Conservation (phyloP, 2,329 filamentous ascomycete species). For the Neopestalotiopsis rosae region DNA sequence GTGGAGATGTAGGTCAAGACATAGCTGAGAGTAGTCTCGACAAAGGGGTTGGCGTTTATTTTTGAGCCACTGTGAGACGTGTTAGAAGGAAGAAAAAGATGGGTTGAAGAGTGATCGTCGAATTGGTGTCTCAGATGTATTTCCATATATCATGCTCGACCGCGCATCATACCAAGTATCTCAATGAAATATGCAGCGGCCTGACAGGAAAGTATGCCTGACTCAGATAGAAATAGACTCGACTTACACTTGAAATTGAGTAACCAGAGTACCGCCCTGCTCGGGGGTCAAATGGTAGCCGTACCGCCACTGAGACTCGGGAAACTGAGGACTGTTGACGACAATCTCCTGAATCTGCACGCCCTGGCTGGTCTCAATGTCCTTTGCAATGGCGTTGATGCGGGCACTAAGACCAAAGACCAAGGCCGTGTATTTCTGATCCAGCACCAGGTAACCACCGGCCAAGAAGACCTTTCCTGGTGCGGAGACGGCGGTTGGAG, state of each 20-base stretch:
- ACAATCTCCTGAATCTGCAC: conserved; percentile 75
- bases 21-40: conserved; percentile 90
- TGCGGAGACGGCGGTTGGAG: conserved; percentile 73
- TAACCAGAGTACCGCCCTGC: conserved; percentile 80
- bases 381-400: conserved; percentile 67
- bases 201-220: not conserved
- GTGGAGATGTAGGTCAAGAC: conserved; percentile 79
- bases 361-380: conserved; percentile 64
- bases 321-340: conserved; percentile 91
- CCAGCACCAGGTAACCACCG: conserved; percentile 93
- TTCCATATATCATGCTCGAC: too few relatives aligned
- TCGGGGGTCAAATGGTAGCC: conserved; percentile 73
- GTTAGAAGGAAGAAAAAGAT: not conserved
- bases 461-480: conserved; percentile 96
- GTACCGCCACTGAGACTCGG: conserved; percentile 87
- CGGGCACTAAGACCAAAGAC: conserved; percentile 71
- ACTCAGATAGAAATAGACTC: not conserved
- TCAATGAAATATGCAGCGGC: not conserved
- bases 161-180: not conserved
- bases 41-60: conserved; percentile 75
- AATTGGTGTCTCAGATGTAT: too few relatives aligned
- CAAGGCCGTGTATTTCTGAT: conserved; percentile 81
- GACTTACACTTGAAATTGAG: conserved; percentile 79
- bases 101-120: not conserved
- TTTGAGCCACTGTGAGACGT: conserved; percentile 45